phyloP scores from a whole-genome alignment of 495 filamentous ascomycete genomes.

The Polyplosphaeria fusca region DNA sequence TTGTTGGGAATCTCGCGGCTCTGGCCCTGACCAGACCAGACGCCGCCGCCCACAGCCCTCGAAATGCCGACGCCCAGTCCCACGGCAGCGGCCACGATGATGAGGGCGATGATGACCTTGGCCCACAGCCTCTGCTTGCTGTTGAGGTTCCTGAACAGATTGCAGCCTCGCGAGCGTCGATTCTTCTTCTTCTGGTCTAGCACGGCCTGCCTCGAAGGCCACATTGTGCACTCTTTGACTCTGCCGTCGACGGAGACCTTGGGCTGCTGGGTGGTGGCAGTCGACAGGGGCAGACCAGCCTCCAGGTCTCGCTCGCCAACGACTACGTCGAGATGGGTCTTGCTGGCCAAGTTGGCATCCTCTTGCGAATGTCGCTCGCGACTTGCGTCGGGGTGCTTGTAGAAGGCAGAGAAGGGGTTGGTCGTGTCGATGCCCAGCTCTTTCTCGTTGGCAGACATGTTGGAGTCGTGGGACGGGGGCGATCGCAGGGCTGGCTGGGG shows the following conservation, averaged over 20 bases:
- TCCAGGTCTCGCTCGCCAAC: conserved; percentile 42
- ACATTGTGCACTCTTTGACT: conserved; percentile 45
- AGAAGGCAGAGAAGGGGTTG: conserved; percentile 58
- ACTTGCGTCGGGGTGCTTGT: conserved; percentile 49
- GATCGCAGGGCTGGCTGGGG: conserved; percentile 15
- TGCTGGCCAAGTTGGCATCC: conserved; percentile 37
- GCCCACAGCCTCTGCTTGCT: conserved; percentile 51
- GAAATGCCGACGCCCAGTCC: conserved; percentile 63
- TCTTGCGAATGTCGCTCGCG: background rate
- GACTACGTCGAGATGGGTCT: conserved; percentile 33
- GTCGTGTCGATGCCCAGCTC: conserved; percentile 19
- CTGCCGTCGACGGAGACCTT: conserved; percentile 37
- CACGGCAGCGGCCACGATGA: conserved; percentile 58
- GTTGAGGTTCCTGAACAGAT: conserved; percentile 49
- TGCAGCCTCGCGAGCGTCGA: conserved; percentile 35
- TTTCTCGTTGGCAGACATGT: conserved; percentile 20
- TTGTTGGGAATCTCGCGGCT: conserved; percentile 27
- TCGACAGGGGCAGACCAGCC: conserved; percentile 24
- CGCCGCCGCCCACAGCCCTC: conserved; percentile 57
- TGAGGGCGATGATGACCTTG: conserved; percentile 54
- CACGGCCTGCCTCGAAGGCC: conserved; percentile 43
- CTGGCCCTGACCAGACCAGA: conserved; percentile 44
- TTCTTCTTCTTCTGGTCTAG: conserved; percentile 32
- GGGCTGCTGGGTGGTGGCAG: conserved; percentile 29
- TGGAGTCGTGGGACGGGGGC: conserved; percentile 20